Base-by-base conservation (phyloP, 2,329 filamentous ascomycete species). In the Bertia moriformis region DNA sequence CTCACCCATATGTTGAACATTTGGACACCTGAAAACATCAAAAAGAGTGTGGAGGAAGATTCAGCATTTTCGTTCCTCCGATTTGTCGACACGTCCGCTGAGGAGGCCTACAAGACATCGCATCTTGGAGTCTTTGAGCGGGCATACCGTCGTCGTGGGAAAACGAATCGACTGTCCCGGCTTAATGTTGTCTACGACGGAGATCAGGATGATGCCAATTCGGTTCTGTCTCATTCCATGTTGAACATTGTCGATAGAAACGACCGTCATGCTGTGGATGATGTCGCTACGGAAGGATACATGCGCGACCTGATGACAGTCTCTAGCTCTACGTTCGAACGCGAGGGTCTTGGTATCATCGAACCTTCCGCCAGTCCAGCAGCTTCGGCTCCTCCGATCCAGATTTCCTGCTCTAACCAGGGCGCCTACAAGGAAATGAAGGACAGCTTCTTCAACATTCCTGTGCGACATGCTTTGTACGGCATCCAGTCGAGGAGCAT, bases 11-110 rank as follows among this genome's bases (percentile, higher is more conserved):
- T 93, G 59, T 79, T 96, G 77, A 95, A 93, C 52, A 78, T 98
- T 39, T 98, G 85, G 78, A 75, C 77, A 1, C 80, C 85, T 0
- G 78, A 89, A 38, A 76, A 95, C 48, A 71, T 95, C 33, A 68
- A 69, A 12, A 63, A 74, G 37, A 85, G 76, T 46, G 59, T 69
- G 10, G 63, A 68, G 17, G 68, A 71, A 1, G 66, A 71, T 38
- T 71, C 75, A 13, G 71, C 77, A 2, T 96, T 96, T 57, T 89
- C 88, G 0, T 98, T 87, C 77, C 67, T 96, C 42, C 78, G 87
- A 3, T 94, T 98, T 50, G 74, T 83, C 3, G 85, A 94, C 49
- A 66, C 71, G 0, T 91, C 86, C 13, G 65, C 78, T 2, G 67
- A 69, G 7, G 88, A 96, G 45, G 78, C 76, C 1, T 83, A 80